Base-by-base conservation (phyloP, 331 rosid genomes). In the Telfairia occidentalis region DNA sequence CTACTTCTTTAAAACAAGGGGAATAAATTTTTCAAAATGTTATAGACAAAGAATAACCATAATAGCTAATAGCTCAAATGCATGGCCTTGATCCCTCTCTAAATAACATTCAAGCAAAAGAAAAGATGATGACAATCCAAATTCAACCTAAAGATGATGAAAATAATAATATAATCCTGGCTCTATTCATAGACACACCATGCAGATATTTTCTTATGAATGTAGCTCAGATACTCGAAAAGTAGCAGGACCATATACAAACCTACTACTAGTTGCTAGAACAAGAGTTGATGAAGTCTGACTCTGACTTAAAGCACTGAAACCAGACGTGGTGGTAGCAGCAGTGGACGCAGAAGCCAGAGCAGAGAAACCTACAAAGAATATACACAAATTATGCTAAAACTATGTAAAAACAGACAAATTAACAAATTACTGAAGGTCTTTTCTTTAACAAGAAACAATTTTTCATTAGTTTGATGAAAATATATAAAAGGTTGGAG, bases 211-310 rank as follows among this genome's bases (percentile, higher is more conserved):
- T 13, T 5, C 55, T 53, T 32, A 54, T 34, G 35, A 34, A n/a
- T 34, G 21, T 54, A n/a, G 77, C 15, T 52, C 1, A 59, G 9
- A 30, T 28, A 15, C 16, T 18, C 9, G 13, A 19, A 45, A 43
- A 65, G 32, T n/a, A 58, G 38, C 50, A 69, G 38, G 63, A 28
- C 29, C 24, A 81, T 57, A 72, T 46, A 63, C 91, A 84, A 23
- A 91, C 98, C 98, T 97, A 77, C 90, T 87, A 49, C 92, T 82
- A 34, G 96, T 87, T 49, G 96, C 88, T 42, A 83, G 82, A 81
- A 85, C 82, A 81, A 84, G 84, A 55, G 97, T 74, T 19, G 96
- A 73, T 57, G 91, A 78, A 40, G 83, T 42, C 53, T 67, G 74
- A 43, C 54, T 74, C 86, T 86, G 97, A 81, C 86, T 82, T 21